Conservation (phyloP, 2,329 filamentous ascomycete genomes). For the Colletotrichum tabaci region DNA sequence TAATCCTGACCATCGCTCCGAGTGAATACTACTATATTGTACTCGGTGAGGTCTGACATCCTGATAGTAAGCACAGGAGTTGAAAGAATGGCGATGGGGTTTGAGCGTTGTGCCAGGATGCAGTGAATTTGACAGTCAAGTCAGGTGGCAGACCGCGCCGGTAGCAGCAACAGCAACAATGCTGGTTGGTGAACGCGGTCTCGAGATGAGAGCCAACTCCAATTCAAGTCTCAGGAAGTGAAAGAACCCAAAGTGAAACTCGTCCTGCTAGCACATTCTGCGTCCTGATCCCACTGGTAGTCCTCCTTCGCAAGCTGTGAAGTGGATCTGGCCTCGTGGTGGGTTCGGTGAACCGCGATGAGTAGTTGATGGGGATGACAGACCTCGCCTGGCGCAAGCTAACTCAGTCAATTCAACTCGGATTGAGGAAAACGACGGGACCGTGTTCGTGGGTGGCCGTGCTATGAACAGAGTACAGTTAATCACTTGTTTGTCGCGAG, state of each 20-base stretch:
- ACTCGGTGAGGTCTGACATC: slow-evolving; percentile 35
- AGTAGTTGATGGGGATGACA: neutral
- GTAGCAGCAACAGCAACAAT: slow-evolving; percentile 4
- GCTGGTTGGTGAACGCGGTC: neutral
- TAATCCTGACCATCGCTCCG: slow-evolving; percentile 63
- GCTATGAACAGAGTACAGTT: neutral
- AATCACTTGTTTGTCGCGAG: slow-evolving; percentile 15
- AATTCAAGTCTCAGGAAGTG: neutral
- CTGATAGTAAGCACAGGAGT: neutral
- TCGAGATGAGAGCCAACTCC: neutral
- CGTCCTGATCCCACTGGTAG: slow-evolving; percentile 12
- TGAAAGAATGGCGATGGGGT: neutral
- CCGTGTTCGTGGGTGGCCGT: neutral
- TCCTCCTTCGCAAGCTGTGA: slow-evolving; percentile 22
- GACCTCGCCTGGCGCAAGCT: neutral
- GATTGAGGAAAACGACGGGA: neutral
- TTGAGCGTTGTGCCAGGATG: neutral
- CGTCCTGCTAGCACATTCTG: slow-evolving; percentile 32
- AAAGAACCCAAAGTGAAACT: neutral
- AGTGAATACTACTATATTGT: slow-evolving; percentile 52
- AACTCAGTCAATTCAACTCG: neutral
- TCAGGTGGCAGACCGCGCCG: neutral
- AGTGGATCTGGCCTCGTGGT: slow-evolving; percentile 34
- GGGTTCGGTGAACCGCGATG: slow-evolving; percentile 19
- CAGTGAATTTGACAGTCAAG: neutral